These are phyloP conservation scores for Rubus parviflorus DNA, from an alignment of 306 rosid genomes.

Conservation along the genomic window DNA sequence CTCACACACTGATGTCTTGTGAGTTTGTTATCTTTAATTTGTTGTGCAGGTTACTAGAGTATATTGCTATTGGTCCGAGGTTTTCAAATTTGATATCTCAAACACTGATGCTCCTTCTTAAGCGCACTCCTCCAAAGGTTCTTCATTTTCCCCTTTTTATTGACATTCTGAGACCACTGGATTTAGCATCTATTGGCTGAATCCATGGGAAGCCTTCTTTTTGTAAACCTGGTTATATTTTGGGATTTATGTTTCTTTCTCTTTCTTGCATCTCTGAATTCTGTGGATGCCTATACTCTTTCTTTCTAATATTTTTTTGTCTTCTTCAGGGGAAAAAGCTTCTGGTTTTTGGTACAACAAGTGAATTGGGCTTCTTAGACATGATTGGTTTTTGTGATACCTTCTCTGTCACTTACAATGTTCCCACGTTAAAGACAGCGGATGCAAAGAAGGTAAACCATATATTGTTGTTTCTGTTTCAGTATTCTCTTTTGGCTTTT, in stretches of 20 bases:
- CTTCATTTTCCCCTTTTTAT: conserved; percentile 2
- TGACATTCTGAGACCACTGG: background rate
- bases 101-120: conserved; percentile 80
- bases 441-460: conserved; percentile 81
- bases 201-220: background rate
- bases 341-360: conserved; percentile 85
- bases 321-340: conserved; percentile 82
- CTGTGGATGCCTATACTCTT: conserved; percentile 16
- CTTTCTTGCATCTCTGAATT: background rate
- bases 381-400: conserved; percentile 73
- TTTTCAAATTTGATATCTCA: conserved; percentile 87
- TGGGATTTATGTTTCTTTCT: background rate
- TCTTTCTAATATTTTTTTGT: conserved; percentile 13
- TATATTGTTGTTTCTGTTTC: conserved; percentile 18
- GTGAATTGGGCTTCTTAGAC: conserved; percentile 85
- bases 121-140: conserved; percentile 97
- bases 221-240: background rate
- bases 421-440: conserved; percentile 61
- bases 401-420: conserved; percentile 75
- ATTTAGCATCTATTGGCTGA: background rate
- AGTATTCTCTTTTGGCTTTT: conserved; percentile 9
- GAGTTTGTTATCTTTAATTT: background rate
- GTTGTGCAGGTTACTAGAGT: conserved; percentile 74
- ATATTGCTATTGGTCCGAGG: conserved; percentile 90
- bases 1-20: background rate